Evolutionary conservation across 208 protist species (phyloP), one percentile per base, ranked within the genome.

Genomic region (Leishmania amazonensis): DNA sequence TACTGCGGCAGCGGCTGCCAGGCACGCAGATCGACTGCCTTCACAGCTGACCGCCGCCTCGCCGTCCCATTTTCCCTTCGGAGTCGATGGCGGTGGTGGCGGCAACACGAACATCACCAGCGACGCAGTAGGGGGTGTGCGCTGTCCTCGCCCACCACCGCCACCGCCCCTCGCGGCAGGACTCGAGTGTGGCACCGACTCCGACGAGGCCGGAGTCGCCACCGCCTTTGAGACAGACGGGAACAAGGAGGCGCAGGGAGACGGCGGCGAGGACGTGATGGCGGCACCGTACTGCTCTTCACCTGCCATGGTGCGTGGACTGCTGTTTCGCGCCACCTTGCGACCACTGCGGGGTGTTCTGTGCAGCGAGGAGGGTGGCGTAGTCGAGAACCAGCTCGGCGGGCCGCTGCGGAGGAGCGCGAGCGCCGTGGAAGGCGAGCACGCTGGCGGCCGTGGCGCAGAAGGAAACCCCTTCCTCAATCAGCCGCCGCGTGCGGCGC

Each of bases 311-410:
- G 67, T 73, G 28, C 75, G 73, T 21, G 67, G 75, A 38, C 71
- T 76, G 57, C 47, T 90, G 74, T 87, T 87, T 51, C 83, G 78
- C 21, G 81, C 81, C 1, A 86, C 83, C 17, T 79, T 90, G 65
- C 79, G 87, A 3, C 85, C 87, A 5, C 57, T 90, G 75, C 81
- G 79, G 9, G 82, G 87, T 24, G 35, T 80, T 24, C 35, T 90
- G 2, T 82, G 77, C 47, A 76, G 65, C 35, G 87, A 88, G 75
- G 87, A 90, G 82, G 75, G n/a, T 19, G 87, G 83, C 47, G 77
- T 77, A 2, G 70, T 89, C 40, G 78, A 80, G 67, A 83, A 89
- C 47, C 35, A 75, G 47, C 73, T 85, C 47, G 77, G 81, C 49
- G 81, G 81, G 0, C 60, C 47, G 19, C 73, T 38, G 31, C 75